These are phyloP conservation scores for Rhizopogon vulgaris DNA, from an alignment of 768 basidiomycete species.

Conservation along the genomic window DNA sequence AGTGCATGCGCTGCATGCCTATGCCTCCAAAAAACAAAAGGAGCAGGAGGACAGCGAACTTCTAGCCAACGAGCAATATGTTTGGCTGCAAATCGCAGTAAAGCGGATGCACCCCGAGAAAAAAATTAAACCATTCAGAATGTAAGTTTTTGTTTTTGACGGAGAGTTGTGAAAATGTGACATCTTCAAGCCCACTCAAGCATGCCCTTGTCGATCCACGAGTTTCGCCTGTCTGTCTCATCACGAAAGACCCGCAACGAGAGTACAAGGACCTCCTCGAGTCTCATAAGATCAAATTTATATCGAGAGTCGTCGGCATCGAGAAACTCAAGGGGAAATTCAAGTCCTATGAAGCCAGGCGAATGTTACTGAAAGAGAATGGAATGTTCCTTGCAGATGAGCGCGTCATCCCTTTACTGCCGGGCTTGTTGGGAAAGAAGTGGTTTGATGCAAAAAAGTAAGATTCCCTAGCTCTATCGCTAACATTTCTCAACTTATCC, in stretches of 20 bases:
- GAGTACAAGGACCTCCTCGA: slow-evolving; percentile 93
- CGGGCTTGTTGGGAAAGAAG: slow-evolving; percentile 78
- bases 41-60: slow-evolving; percentile 71
- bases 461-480: slow-evolving; percentile 19
- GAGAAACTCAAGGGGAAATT: slow-evolving; percentile 93
- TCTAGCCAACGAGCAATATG: slow-evolving; percentile 72
- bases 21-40: slow-evolving; percentile 59
- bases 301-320: slow-evolving; percentile 86
- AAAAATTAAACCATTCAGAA: slow-evolving; percentile 74
- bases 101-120: slow-evolving; percentile 74
- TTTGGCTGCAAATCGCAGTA: slow-evolving; percentile 87
- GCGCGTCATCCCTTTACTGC: slow-evolving; percentile 79
- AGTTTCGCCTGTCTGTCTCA: slow-evolving; percentile 74
- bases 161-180: slow-evolving; percentile 2
- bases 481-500: slow-evolving; percentile 1
- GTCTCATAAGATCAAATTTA: slow-evolving; percentile 75
- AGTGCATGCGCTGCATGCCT: slow-evolving; percentile 67
- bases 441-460: slow-evolving; percentile 97
- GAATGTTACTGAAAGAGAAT: slow-evolving; percentile 81
- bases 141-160: slow-evolving; percentile 47
- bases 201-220: slow-evolving; percentile 84
- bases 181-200: slow-evolving; percentile 54
- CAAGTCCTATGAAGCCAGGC: slow-evolving; percentile 75
- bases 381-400: slow-evolving; percentile 94
- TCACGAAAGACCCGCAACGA: slow-evolving; percentile 93